phyloP scores from a whole-genome alignment of 306 rosid species.

The Fragaria nilgerrensis region DNA sequence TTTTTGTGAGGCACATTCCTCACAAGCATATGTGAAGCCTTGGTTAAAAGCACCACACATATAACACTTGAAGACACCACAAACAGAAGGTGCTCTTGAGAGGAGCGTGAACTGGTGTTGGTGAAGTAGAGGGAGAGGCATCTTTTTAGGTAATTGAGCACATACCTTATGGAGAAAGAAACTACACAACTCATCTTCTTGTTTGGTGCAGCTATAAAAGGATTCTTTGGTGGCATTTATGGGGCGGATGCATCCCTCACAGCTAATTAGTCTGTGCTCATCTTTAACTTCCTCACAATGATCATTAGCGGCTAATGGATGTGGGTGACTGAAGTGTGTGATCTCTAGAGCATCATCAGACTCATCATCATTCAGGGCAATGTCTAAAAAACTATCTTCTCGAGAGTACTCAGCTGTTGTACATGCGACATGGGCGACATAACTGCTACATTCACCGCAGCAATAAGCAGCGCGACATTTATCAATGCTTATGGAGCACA shows the following conservation, averaged over 20 bases:
- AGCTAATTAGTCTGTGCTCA: background rate
- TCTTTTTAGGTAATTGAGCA: background rate
- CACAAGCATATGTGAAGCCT: background rate
- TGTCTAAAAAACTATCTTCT: background rate
- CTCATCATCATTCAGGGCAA: background rate
- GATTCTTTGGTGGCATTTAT: background rate
- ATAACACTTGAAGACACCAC: background rate
- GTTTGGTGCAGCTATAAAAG: background rate
- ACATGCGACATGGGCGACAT: background rate
- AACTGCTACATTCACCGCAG: background rate
- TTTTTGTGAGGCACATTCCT: background rate
- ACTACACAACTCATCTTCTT: background rate
- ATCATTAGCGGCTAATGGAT: background rate
- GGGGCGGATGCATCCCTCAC: conserved; percentile 5
- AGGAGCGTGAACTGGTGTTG: background rate
- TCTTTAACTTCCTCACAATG: background rate
- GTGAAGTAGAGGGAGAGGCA: background rate
- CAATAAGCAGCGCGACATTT: background rate
- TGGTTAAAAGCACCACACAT: no score
- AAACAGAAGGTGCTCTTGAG: background rate
- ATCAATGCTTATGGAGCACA: background rate
- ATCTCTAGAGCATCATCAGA: background rate
- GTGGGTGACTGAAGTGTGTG: background rate
- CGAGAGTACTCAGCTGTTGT: background rate
- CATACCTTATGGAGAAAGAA: background rate